Evolutionary conservation across 176 grass and related monocot genomes (phyloP), one percentile per base, ranked within the genome.

Genomic region (Secale cereale): DNA sequence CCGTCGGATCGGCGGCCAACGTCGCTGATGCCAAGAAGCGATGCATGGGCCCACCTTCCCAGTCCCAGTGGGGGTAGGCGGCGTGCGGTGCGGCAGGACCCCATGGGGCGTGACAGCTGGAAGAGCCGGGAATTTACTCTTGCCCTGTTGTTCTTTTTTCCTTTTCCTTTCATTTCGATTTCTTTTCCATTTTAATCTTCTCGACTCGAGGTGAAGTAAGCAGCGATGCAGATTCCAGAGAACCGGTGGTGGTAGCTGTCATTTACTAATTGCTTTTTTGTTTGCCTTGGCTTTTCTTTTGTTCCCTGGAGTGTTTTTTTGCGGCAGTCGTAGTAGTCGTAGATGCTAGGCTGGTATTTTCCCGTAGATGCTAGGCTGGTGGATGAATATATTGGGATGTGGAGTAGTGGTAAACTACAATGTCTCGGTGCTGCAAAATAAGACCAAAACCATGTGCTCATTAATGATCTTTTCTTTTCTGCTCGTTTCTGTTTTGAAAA

Each of bases 1-100:
- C 90, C 45, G 85, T 94, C 32, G 91, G 91, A 94, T 98, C 91
- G 30, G 37, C 25, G 19, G 81, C 82, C 28, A 81, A 88, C 88
- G 87, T 65, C 46, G 74, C 66, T 0, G 91, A 92, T 43, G 70
- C 84, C 23, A 93, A 98, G 87, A 95, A 89, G 50, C 85, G 88
- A 23, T 94, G 93, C 78, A 87, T 93, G 77, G 90, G 78, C 29
- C 74, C 91, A 78, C 89, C 88, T 3, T 88, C 86, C 31, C 83
- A 69, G 36, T 88, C 86, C 30, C 85, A 70, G 31, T 87, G 84
- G 70, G 81, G 83, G 3, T 94, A 86, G 76, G 77, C 85, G 13
- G 77, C 50, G 50, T 56, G 54, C 54, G 19, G 76, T 39, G 28
- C 41, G 10, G 77, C 22, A 27, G 41, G 23, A 22, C 61, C 78